Base-by-base conservation (phyloP, 768 basidiomycete species). In the Kwoniella europaea region DNA sequence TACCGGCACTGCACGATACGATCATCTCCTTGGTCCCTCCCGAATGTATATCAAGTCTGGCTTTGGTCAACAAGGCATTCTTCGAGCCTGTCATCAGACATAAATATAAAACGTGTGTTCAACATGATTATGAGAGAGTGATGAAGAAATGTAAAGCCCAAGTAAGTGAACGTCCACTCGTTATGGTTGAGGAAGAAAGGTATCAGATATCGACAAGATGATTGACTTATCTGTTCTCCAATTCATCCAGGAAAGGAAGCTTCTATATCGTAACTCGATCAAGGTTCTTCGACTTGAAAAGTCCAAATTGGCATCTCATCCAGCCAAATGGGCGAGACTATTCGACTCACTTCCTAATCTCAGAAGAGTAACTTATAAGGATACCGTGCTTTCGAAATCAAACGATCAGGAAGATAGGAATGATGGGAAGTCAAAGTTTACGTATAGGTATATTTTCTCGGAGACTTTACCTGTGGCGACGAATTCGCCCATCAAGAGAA, bases 41-140 rank as follows among this genome's bases (percentile, higher is more conserved):
- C 6, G 24, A 13, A 55, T 12, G 15, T 22, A 10, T 13, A 12
- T 9, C 54, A 55, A 55, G 22, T 18, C 9, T 55, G 20, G 15
- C 24, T n/a, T n/a, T 55, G n/a, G 54, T 55, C 10, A 18, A 13
- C 20, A 55, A 55, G 20, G 4, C 54, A 22, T 55, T 55, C 20
- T 55, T 55, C 20, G 54, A 55, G 20, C 54, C 54, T 55, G 20
- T 55, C 10, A 24, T 55, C 54, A 55, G 54, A 55, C 24, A n/a
- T n/a, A 55, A 12, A 18, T 55, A n/a, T n/a, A 55, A 20, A 22
- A 24, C 54, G 15, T n/a, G 54, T 22, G 20, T 5, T 4, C 46
- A 55, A 22, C 15, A n/a, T 18, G 10, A n/a, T n/a, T 10, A 20
- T 4, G 54, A 55, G 54, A 22, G 10, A 24, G 10, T 55, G n/a